phyloP scores from a whole-genome alignment of 2,329 filamentous ascomycete species.

The Macrophomina pseudophaseolina region DNA sequence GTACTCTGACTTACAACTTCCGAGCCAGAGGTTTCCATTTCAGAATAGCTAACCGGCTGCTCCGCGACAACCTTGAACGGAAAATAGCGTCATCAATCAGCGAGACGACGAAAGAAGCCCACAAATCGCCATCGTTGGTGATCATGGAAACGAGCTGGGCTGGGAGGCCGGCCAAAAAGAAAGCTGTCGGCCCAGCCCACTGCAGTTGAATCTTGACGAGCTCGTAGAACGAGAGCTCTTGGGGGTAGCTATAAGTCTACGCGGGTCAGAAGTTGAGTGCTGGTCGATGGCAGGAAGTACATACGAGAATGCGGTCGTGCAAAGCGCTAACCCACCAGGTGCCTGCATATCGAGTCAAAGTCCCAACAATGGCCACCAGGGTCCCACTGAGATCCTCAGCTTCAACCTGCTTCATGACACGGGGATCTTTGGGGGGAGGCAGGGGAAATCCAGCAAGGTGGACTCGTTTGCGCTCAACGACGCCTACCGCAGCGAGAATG shows the following conservation, averaged over 20 bases:
- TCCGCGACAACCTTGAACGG: constrained; percentile 4
- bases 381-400: constrained; percentile 25
- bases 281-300: neutral
- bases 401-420: constrained; percentile 16
- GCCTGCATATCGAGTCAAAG: constrained; percentile 12
- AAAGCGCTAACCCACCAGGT: constrained; percentile 25
- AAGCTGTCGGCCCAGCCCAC: constrained; percentile 3
- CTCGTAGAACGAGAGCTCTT: constrained; percentile 17
- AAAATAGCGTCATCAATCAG: constrained; percentile 8
- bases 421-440: constrained; percentile 23
- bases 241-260: constrained; percentile 20
- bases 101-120: constrained; percentile 21
- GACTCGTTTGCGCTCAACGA: constrained; percentile 48
- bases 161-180: constrained; percentile 24
- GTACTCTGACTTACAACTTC: constrained; percentile 3
- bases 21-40: constrained; percentile 19
- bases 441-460: constrained; percentile 10
- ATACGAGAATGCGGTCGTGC: constrained; percentile 25
- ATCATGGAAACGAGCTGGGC: constrained; percentile 27
- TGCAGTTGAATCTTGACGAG: constrained; percentile 12
- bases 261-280: neutral
- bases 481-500: constrained; percentile 53
- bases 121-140: constrained; percentile 25
- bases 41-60: neutral
- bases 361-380: constrained; percentile 10